phyloP scores from a whole-genome alignment of 2,329 filamentous ascomycete species.

The Paecilomyces niveus region DNA sequence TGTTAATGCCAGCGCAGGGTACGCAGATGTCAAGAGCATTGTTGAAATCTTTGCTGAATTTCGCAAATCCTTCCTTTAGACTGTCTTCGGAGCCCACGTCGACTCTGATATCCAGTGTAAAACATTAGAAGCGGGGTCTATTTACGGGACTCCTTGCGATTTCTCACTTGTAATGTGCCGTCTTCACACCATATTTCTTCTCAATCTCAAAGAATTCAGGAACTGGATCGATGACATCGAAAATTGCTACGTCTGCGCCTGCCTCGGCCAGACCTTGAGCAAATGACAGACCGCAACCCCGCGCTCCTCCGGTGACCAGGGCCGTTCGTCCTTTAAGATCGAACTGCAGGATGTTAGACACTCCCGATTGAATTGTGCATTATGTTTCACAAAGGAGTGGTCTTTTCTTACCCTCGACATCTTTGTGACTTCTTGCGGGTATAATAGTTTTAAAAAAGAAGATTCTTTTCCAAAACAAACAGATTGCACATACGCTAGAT shows the following conservation, averaged over 20 bases:
- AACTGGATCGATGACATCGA: constrained; percentile 38
- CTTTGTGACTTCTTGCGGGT: background rate
- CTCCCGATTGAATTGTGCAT: background rate
- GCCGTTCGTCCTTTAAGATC: constrained; percentile 43
- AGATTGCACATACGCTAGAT: too few species aligned
- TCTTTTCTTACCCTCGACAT: background rate
- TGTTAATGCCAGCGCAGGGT: constrained; percentile 41
- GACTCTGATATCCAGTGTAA: constrained; percentile 17
- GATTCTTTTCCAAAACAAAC: too few species aligned
- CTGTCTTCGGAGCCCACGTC: constrained; percentile 32
- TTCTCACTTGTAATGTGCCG: constrained; percentile 31
- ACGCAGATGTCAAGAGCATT: constrained; percentile 39
- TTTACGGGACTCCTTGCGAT: background rate
- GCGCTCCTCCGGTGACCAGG: constrained; percentile 41
- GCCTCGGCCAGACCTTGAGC: constrained; percentile 40
- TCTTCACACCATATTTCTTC: constrained; percentile 36
- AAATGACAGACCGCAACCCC: constrained; percentile 41
- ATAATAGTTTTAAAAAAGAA: background rate
- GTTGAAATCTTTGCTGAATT: constrained; percentile 28
- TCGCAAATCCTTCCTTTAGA: constrained; percentile 22
- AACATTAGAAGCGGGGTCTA: background rate
- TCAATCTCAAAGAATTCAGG: constrained; percentile 34
- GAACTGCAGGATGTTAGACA: constrained; percentile 28
- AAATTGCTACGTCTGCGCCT: constrained; percentile 40
- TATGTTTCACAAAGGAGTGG: background rate